Evolutionary conservation across 139 green algal species (phyloP), one percentile per base, ranked within the genome.

Genomic region (Haematococcus lacustris): DNA sequence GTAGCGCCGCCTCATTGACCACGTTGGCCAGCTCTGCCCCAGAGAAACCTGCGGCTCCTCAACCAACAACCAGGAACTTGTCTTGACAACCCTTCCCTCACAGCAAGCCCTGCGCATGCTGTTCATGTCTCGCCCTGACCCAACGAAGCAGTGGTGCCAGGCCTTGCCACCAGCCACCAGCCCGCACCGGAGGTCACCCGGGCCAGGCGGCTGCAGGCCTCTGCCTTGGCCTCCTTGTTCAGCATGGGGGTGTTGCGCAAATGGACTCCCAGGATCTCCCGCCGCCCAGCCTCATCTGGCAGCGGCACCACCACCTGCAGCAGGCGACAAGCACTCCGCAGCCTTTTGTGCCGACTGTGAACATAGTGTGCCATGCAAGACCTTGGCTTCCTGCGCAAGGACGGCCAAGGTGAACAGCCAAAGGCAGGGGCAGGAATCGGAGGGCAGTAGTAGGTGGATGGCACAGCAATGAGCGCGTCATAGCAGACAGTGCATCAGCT

Each of bases 1-100:
- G 77, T 69, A 97, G 78, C 1, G 88, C 82, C 2, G 87, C 92
- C 82, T 98, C 93, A 68, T 98, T 97, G 43, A 96, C 88, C 74
- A 97, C 85, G 73, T 98, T 98, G 25, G 89, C 86, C 73, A 98
- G 85, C 80, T 98, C 92, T n/a, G 94, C 94, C 41, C 94, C 94
- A 53, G 38, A 70, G 38, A 70, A 70, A 35, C 64, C 37, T 70
- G 38, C 38, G 53, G 4, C 23, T n/a, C n/a, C n/a, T n/a, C n/a
- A n/a, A n/a, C n/a, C n/a, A n/a, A n/a, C n/a, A n/a, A n/a, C n/a
- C n/a, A n/a, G n/a, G n/a, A n/a, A n/a, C n/a, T n/a, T n/a, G n/a
- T n/a, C n/a, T n/a, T n/a, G n/a, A n/a, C n/a, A n/a, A n/a, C n/a
- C n/a, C n/a, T n/a, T n/a, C n/a, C n/a, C n/a, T n/a, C n/a, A n/a